phyloP scores from a whole-genome alignment of 164 flowering plant genomes.

The Magnolia officinalis region DNA sequence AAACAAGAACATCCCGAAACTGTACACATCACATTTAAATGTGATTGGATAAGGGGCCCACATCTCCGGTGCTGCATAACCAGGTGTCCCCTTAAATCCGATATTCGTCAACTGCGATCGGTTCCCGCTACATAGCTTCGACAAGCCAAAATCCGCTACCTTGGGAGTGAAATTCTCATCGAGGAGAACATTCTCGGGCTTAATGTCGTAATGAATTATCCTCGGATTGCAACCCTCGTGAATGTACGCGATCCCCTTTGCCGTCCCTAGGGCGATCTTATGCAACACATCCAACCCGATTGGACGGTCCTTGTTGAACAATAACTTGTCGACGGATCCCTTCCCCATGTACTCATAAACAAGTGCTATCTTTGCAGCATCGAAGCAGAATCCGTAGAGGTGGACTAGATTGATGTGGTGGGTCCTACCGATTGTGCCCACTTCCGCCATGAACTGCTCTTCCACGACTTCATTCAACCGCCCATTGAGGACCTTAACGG shows the following conservation, averaged over 20 bases:
- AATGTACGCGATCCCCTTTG: conserved; percentile 29
- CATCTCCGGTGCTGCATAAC: conserved; percentile 11
- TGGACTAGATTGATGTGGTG: conserved; percentile 27
- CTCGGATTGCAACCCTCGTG: conserved; percentile 31
- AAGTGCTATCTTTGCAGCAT: conserved; percentile 9
- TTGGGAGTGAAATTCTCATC: conserved; percentile 17
- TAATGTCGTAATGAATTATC: conserved; percentile 32
- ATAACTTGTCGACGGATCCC: conserved; percentile 28
- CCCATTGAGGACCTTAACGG: conserved; percentile 25
- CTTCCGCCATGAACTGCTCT: conserved; percentile 30
- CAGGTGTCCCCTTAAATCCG: neutral
- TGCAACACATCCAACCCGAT: conserved; percentile 14
- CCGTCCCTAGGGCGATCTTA: conserved; percentile 23
- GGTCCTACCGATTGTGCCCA: conserved; percentile 27
- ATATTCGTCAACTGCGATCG: neutral
- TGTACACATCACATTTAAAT: conserved; percentile 10
- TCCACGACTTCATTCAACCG: conserved; percentile 7
- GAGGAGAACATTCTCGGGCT: conserved; percentile 25
- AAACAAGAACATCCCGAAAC: conserved; percentile 9
- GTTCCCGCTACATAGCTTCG: conserved; percentile 3
- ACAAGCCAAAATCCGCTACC: conserved; percentile 32
- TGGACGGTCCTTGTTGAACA: conserved; percentile 8
- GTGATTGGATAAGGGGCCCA: neutral
- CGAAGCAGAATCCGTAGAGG: conserved; percentile 28
- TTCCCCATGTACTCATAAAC: conserved; percentile 34